Evolutionary conservation across 305 asterid species (phyloP), one percentile per base, ranked within the genome.

Genomic region (Plantago coronopus): DNA sequence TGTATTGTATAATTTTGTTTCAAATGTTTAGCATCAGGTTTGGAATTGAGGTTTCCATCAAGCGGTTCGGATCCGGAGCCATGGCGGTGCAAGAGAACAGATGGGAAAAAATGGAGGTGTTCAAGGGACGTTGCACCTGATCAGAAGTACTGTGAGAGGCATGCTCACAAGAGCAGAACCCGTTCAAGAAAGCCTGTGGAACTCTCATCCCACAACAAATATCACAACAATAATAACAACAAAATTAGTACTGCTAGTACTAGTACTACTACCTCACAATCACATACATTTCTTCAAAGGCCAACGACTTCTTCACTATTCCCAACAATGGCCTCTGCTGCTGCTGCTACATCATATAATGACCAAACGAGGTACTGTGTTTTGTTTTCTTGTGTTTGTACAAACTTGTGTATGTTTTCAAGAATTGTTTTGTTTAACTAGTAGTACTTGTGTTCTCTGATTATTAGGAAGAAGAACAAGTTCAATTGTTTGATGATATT

Each of bases 181-280:
- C 91, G 96, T 88, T 88, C 96, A 88, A 88, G 96, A 88, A 88
- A 88, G 95, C 96, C 45, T 77, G 95, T 83, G 95, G 96, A 88
- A 42, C 9, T 21, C 31, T 48, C 72, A 22, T 20, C 72, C 57
- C 72, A 73, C 64, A 49, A 13, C 66, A 48, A 20, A 17, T 7
- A 11, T 37, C 7, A 17, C 42, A 54, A 18, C 21, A 17, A 18
- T 18, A 48, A 18, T 2, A 7, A 3, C 54, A 48, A 17, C 25
- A 21, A 23, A 4, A 22, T 22, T 14, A 21, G 16, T 20, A 21
- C 57, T 21, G 3, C 61, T 65, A 57, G 25, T 63, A 54, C 38
- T 9, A 15, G 11, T 44, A 4, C 61, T 14, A 20, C 15, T 68
- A 10, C 47, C 25, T 15, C 55, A 54, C 44, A 23, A 12, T 34